These are phyloP conservation scores for Stemphylium lycopersici DNA, from an alignment of 2,329 filamentous ascomycete species.

Conservation along the genomic window DNA sequence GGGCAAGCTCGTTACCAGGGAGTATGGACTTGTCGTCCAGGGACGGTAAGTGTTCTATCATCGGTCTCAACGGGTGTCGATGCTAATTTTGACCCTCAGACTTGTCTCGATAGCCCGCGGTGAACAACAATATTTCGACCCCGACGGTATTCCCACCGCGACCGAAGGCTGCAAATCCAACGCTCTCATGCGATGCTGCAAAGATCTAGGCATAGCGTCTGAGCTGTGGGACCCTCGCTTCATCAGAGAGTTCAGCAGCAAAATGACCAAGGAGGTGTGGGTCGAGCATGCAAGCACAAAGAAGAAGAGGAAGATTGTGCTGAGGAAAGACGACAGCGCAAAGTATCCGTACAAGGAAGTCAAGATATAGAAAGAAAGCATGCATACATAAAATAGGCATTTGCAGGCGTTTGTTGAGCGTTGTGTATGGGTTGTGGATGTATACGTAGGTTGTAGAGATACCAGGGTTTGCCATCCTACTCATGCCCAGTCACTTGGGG, in stretches of 20 bases:
- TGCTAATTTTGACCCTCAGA: constrained; percentile 55
- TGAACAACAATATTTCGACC: constrained; percentile 90
- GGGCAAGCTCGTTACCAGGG: constrained; percentile 79
- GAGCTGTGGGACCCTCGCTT: constrained; percentile 97
- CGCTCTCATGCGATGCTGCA: constrained; percentile 96
- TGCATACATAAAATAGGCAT: not conserved
- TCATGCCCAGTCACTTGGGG: not conserved
- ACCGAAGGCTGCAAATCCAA: constrained; percentile 98
- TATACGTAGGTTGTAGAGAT: constrained; percentile 1
- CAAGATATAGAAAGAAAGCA: constrained; percentile 22
- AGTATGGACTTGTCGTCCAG: constrained; percentile 89
- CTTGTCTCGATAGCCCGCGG: constrained; percentile 91
- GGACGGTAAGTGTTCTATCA: constrained; percentile 69
- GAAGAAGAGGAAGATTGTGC: constrained; percentile 87
- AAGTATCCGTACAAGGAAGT: constrained; percentile 67
- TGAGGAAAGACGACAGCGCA: constrained; percentile 80
- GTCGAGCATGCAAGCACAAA: constrained; percentile 87
- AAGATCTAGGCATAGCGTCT: constrained; percentile 91
- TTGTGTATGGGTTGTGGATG: not conserved
- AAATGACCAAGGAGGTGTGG: constrained; percentile 79
- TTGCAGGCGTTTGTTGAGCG: not conserved
- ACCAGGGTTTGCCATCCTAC: not conserved
- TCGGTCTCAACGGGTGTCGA: not conserved
- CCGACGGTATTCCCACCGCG: constrained; percentile 89
- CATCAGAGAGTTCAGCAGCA: constrained; percentile 80